phyloP scores from a whole-genome alignment of 108 stramenopile species.

The Skeletonema tropicum region DNA sequence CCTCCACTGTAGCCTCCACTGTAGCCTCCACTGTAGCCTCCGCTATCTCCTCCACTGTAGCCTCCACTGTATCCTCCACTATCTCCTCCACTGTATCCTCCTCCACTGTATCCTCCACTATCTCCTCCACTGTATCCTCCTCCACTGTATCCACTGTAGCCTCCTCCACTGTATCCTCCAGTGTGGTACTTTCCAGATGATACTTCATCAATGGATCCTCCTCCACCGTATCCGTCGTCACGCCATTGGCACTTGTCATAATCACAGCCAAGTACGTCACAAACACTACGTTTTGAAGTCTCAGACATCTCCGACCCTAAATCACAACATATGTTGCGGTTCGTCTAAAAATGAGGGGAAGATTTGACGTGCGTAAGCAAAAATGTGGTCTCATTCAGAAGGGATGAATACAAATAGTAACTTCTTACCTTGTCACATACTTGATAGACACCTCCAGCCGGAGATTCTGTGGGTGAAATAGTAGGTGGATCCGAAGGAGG shows the following conservation, averaged over 20 bases:
- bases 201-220: neutral
- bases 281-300: neutral
- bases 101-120: too few relatives aligned
- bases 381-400: neutral
- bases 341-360: neutral
- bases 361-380: neutral
- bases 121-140: neutral
- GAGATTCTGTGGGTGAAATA: neutral
- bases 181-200: too few relatives aligned
- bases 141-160: neutral
- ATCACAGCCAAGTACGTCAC: neutral
- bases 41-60: neutral
- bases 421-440: conserved; percentile 5
- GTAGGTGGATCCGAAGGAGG: neutral
- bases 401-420: neutral
- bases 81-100: too few relatives aligned
- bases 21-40: too few relatives aligned
- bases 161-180: too few relatives aligned
- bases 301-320: neutral
- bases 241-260: conserved; percentile 5
- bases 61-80: neutral
- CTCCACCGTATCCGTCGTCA: conserved; percentile 1
- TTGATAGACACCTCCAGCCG: neutral
- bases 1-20: neutral
- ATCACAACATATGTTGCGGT: conserved; percentile 4